Percentiles rank a stretch among this genome's conserved stretches.
Evolutionary conservation across 139 green algal genomes (phyloP).

Genomic region (Closterium sp.): DNA sequence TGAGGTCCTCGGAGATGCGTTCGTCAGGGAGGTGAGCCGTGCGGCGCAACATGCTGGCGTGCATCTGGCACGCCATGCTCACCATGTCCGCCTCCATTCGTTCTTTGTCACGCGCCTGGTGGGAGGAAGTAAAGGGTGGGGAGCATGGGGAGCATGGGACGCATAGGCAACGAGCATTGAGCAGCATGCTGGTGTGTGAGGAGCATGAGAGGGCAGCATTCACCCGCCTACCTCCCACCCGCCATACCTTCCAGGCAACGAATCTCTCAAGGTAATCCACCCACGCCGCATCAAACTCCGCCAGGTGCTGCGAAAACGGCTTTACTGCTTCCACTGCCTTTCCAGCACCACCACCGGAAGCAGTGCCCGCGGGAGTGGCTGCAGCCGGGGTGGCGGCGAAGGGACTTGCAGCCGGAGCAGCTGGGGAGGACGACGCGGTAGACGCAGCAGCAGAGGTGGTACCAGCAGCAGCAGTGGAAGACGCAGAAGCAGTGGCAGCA

Average conservation of each 20-base stretch:
- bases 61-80: slow-evolving; percentile 62
- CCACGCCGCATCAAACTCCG: slow-evolving; percentile 78
- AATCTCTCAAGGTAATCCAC: slow-evolving; percentile 89
- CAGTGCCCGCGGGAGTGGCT: background rate
- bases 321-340: background rate
- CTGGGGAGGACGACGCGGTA: background rate
- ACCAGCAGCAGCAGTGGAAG: background rate
- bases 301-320: slow-evolving; percentile 43
- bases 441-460: no score
- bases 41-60: slow-evolving; percentile 58
- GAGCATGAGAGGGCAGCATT: no score
- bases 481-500: background rate
- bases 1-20: slow-evolving; percentile 14
- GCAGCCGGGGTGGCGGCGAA: no score
- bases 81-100: slow-evolving; percentile 74
- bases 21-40: background rate
- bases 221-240: background rate
- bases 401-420: background rate
- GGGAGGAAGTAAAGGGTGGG: background rate
- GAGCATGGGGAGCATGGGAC: background rate
- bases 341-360: no score
- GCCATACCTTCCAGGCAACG: slow-evolving; percentile 77
- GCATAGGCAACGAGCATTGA: no score
- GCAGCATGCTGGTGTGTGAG: no score
- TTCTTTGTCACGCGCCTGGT: slow-evolving; percentile 66